Conservation (phyloP, 2,329 filamentous ascomycete species). For the Colletotrichum caudatum region DNA sequence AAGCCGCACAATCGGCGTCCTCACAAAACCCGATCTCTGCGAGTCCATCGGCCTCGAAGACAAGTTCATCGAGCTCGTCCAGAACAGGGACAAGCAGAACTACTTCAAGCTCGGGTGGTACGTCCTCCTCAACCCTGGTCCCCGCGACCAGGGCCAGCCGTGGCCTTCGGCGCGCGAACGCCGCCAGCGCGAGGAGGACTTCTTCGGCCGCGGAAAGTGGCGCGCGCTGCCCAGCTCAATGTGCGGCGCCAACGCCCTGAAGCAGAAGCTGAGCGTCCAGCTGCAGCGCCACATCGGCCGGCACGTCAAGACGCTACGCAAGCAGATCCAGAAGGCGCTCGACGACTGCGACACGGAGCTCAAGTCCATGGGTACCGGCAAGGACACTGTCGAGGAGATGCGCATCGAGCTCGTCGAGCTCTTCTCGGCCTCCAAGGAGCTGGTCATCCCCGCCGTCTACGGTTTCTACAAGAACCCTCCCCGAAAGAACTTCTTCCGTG, state of each 20-base stretch:
- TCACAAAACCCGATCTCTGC: constrained; percentile 66
- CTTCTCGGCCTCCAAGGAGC: constrained; percentile 64
- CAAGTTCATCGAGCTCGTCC: constrained; percentile 66
- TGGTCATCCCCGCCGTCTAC: constrained; percentile 66
- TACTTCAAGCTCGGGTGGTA: constrained; percentile 65
- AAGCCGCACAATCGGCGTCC: constrained; percentile 62
- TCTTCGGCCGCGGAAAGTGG: constrained; percentile 64
- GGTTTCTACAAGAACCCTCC: constrained; percentile 68
- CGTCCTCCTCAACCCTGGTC: constrained; percentile 63
- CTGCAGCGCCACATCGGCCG: constrained; percentile 65
- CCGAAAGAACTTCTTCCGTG: constrained; percentile 63
- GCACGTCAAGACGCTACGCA: constrained; percentile 62
- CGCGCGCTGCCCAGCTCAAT: constrained; percentile 59
- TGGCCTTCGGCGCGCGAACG: constrained; percentile 59
- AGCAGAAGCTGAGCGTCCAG: constrained; percentile 62
- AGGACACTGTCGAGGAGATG: constrained; percentile 66
- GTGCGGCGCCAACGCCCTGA: constrained; percentile 60
- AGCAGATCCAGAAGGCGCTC: constrained; percentile 63
- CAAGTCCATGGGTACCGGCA: constrained; percentile 62
- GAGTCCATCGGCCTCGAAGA: constrained; percentile 65
- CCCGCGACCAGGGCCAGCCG: constrained; percentile 56
- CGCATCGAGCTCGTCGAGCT: constrained; percentile 65
- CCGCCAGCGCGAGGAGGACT: constrained; percentile 58
- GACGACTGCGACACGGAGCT: constrained; percentile 63
- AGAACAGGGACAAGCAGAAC: constrained; percentile 63